Evolutionary conservation across 2,329 filamentous ascomycete genomes (phyloP).

Genomic region (Aaosphaeria pasadenensis): DNA sequence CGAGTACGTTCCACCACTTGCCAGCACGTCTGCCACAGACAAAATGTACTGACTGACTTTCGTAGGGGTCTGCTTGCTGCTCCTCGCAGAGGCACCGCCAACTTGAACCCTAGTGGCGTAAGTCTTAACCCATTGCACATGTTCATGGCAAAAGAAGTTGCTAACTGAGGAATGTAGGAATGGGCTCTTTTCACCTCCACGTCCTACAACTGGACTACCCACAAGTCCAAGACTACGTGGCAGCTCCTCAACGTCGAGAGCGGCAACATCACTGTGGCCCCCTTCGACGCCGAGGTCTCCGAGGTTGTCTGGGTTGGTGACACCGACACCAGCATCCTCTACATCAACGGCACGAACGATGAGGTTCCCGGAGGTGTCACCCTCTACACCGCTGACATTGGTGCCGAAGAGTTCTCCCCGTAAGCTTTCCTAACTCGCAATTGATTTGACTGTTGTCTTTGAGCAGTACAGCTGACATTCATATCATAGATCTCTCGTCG

Average conservation of each 20-base stretch:
- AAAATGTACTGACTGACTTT: not conserved
- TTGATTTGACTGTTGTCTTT: too few species aligned
- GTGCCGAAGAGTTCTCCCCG: conserved; percentile 21
- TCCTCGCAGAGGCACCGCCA: conserved; percentile 30
- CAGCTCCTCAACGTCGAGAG: conserved; percentile 28
- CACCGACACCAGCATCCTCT: conserved; percentile 53
- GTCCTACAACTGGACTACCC: conserved; percentile 34
- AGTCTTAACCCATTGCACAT: conserved; percentile 1
- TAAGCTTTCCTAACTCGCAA: conserved; percentile 4
- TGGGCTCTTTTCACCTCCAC: conserved; percentile 32
- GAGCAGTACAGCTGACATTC: not conserved
- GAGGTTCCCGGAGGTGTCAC: conserved; percentile 32
- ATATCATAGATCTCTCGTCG: conserved; percentile 24
- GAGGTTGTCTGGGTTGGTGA: conserved; percentile 34
- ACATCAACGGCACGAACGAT: conserved; percentile 65
- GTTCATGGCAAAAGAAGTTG: not conserved
- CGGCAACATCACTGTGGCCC: conserved; percentile 30
- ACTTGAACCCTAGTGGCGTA: conserved; percentile 31
- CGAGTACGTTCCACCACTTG: conserved; percentile 18
- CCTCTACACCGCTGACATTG: conserved; percentile 31
- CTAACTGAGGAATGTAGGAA: conserved; percentile 14
- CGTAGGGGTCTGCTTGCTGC: conserved; percentile 16
- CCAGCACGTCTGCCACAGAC: conserved; percentile 14
- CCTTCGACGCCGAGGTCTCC: conserved; percentile 28
- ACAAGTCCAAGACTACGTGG: conserved; percentile 49